Evolutionary conservation across 2,329 filamentous ascomycete genomes (phyloP).

Genomic region (Alternaria dauci): DNA sequence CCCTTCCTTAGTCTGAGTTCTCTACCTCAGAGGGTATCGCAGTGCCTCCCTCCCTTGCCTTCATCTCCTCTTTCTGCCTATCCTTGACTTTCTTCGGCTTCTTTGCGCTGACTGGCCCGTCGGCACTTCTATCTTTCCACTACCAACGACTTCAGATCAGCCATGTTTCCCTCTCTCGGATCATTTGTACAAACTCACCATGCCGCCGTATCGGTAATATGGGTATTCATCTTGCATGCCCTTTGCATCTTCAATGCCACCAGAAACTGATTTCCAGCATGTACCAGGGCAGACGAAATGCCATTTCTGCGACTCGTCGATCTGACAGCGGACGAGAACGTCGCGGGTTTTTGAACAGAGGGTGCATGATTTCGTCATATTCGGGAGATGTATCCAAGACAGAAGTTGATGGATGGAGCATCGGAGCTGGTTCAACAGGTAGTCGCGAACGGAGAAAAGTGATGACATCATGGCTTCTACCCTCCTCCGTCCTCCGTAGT

Average conservation of each 20-base stretch:
- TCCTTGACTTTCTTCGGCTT: conserved; percentile 53
- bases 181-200: conserved; percentile 40
- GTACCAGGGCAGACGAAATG: conserved; percentile 55
- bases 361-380: conserved; percentile 51
- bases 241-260: conserved; percentile 54
- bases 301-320: conserved; percentile 52
- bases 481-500: neutral
- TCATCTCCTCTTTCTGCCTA: conserved; percentile 34
- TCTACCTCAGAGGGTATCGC: neutral
- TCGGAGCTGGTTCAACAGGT: neutral
- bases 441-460: neutral
- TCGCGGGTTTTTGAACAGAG: conserved; percentile 50
- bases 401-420: neutral
- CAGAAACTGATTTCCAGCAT: conserved; percentile 56
- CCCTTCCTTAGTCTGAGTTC: neutral
- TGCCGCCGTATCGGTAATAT: conserved; percentile 42
- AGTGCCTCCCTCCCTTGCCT: neutral
- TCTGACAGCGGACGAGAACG: conserved; percentile 56
- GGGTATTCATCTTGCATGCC: conserved; percentile 28
- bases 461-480: conserved; percentile 21
- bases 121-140: conserved; percentile 55
- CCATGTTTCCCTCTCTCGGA: neutral
- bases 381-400: neutral
- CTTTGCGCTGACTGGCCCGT: conserved; percentile 53
- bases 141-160: conserved; percentile 17